Evolutionary conservation across 176 grass and related monocot species (phyloP).

Genomic region (Phragmites australis): DNA sequence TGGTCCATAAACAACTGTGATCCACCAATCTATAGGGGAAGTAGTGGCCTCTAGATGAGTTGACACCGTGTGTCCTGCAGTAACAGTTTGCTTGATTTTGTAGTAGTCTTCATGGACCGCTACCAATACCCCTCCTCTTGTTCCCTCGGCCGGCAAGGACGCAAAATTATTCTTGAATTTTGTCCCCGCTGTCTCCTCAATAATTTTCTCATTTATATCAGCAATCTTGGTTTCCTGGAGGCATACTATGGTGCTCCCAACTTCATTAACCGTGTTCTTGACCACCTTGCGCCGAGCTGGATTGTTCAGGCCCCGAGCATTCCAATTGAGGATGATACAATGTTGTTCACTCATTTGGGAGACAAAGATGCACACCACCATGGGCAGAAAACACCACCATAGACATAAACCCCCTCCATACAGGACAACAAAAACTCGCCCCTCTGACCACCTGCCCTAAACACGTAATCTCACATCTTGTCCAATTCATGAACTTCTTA

Average conservation of each 20-base stretch:
- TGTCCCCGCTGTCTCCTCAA: not conserved
- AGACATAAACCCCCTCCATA: too few species aligned
- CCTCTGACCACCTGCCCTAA: too few species aligned
- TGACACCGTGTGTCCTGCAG: not conserved
- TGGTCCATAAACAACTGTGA: not conserved
- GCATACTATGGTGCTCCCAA: not conserved
- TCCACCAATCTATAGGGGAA: not conserved
- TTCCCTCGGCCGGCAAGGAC: not conserved
- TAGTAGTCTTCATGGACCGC: not conserved
- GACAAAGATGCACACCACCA: too few species aligned
- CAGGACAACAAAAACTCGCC: too few species aligned
- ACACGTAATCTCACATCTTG: too few species aligned
- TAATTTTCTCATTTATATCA: not conserved
- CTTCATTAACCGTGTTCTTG: rapidly evolving
- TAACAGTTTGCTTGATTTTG: not conserved
- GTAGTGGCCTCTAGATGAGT: not conserved
- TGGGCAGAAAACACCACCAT: too few species aligned
- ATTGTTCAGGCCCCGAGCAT: not conserved
- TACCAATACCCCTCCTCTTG: not conserved
- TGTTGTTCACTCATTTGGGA: not conserved
- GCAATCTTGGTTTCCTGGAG: not conserved
- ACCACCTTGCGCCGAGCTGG: not conserved
- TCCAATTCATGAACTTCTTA: too few species aligned
- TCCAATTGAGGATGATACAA: not conserved
- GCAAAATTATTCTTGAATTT: not conserved